These are phyloP conservation scores for Mycena metata DNA, from an alignment of 768 basidiomycete species.

Conservation along the genomic window DNA sequence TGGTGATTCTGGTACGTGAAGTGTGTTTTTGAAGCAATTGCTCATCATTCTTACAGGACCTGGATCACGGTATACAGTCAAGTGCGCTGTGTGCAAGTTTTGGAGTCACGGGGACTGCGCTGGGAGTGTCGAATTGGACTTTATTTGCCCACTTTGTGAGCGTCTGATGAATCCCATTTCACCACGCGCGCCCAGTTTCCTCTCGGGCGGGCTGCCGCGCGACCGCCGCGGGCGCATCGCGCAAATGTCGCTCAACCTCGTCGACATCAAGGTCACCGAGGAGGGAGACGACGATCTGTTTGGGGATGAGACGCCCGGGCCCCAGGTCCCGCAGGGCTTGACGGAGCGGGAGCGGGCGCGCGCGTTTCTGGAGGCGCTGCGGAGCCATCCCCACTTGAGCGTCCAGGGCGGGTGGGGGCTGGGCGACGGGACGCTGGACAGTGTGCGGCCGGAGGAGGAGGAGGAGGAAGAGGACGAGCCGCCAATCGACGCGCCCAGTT, in stretches of 20 bases:
- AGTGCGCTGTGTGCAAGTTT: too few species aligned
- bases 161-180: too few species aligned
- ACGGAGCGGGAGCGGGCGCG: slow-evolving; percentile 63
- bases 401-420: slow-evolving; percentile 84
- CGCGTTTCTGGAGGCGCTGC: slow-evolving; percentile 68
- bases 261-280: slow-evolving; percentile 45
- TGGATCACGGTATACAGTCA: neutral
- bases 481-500: too few species aligned
- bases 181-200: slow-evolving; percentile 73
- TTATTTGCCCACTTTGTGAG: neutral
- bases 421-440: slow-evolving; percentile 61
- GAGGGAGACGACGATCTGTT: slow-evolving; percentile 56
- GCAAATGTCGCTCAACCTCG: slow-evolving; percentile 53
- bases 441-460: slow-evolving; percentile 63
- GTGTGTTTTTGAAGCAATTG: too few species aligned
- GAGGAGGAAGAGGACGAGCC: slow-evolving; percentile 80
- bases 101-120: neutral
- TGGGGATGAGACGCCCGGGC: slow-evolving; percentile 72
- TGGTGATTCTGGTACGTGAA: neutral
- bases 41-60: too few species aligned
- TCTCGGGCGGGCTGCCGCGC: slow-evolving; percentile 79
- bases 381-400: slow-evolving; percentile 54
- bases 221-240: slow-evolving; percentile 86
- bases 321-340: slow-evolving; percentile 51
- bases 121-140: neutral